Evolutionary conservation across 2,329 filamentous ascomycete genomes (phyloP), one percentile per base, ranked within the genome.

Genomic region (Cercospora nicotianae): DNA sequence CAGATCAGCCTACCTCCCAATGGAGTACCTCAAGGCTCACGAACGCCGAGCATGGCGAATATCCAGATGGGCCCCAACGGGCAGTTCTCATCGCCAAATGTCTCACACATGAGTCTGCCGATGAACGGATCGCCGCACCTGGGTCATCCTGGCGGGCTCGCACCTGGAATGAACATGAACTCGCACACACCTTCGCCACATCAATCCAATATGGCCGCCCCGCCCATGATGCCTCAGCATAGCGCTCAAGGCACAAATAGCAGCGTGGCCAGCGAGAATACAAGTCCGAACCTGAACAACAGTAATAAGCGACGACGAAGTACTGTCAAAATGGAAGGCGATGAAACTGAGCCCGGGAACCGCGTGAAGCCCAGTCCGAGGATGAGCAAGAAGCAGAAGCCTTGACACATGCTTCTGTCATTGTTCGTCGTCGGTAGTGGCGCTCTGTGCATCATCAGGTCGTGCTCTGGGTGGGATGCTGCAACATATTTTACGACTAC

Each of bases 231-330:
- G 61, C 82, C 84, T 58, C 86, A 87, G 74, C 84, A 83, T 75
- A 87, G 81, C 74, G 86, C 86, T 70, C 83, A 85, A 74, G 84
- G 83, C 58, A 83, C 84, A n/a, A 86, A 83, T 70, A 87, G 83
- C 76, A 85, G 78, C 18, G 80, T 80, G 70, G 83, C 84, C 8
- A 88, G 86, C 73, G 86, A 87, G 33, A 89, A 87, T 71, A 88
- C 87, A 5, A 89, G 87, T 71, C 87, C 87, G 2, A 71, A 76
- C 31, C 72, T 77, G 63, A 88, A 87, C 72, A 83, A 87, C 72
- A 90, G 89, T 58, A 84, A 80, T 72, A 90, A 90, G 78, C 83
- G 87, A 68, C 81, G 87, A 68, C 78, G 83, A 28, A 89, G 87
- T 77, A 84, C 84, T 13, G 86, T 88, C 66, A 89, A 89, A 76